These are phyloP conservation scores for Excoecaria agallocha DNA, from an alignment of 345 rosid species.

Conservation along the genomic window DNA sequence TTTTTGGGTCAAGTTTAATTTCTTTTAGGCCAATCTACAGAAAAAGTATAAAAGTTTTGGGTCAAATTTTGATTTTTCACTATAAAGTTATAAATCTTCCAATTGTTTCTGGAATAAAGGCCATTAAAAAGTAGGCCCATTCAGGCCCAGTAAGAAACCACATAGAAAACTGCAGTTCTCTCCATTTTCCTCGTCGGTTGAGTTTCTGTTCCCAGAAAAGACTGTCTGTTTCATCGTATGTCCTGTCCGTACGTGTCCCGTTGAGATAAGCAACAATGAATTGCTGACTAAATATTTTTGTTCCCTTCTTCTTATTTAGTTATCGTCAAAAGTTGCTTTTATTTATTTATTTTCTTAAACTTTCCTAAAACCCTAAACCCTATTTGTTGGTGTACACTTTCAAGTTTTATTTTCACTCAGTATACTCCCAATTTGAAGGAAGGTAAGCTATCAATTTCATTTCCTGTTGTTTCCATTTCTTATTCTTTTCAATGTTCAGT, in stretches of 20 bases:
- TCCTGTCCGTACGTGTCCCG: neutral
- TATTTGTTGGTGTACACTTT: neutral
- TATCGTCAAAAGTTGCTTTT: neutral
- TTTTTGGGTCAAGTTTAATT: too few relatives aligned
- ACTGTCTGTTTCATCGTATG: neutral
- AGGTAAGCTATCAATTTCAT: neutral
- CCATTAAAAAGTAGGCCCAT: neutral
- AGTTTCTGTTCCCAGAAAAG: neutral
- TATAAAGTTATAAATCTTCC: too few relatives aligned
- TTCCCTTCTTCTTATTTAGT: neutral
- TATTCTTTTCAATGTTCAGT: neutral
- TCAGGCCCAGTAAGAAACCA: neutral
- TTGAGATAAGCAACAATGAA: neutral
- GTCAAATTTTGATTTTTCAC: too few relatives aligned
- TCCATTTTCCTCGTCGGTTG: neutral
- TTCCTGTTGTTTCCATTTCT: neutral
- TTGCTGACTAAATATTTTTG: neutral
- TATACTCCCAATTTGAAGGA: neutral
- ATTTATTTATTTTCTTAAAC: neutral
- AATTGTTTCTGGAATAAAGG: neutral
- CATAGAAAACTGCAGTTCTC: neutral
- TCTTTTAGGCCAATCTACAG: too few relatives aligned
- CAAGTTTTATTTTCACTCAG: neutral
- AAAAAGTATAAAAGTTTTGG: too few relatives aligned
- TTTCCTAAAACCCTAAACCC: slow-evolving; percentile 15